A percentile compares a stretch with the other conserved stretches of the same genome.
These are phyloP conservation scores for Achaetomium macrosporum DNA, from an alignment of 2,329 filamentous ascomycete species.

Conservation along the genomic window DNA sequence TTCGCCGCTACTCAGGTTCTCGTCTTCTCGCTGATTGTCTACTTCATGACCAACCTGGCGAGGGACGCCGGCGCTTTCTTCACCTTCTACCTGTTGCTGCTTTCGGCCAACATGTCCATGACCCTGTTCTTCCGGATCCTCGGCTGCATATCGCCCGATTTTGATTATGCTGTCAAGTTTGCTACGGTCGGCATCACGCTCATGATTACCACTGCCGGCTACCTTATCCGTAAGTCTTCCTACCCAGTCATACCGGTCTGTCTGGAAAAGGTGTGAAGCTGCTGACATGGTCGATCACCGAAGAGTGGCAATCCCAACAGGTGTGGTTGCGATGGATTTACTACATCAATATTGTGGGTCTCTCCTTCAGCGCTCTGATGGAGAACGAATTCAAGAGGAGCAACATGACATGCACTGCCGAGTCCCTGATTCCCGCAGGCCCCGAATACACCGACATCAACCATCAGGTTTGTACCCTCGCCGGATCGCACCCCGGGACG, in stretches of 20 bases:
- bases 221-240: constrained; percentile 58
- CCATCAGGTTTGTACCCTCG: constrained; percentile 74
- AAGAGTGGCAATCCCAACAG: constrained; percentile 42
- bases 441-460: constrained; percentile 63
- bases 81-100: constrained; percentile 66
- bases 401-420: constrained; percentile 60
- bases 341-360: constrained; percentile 68
- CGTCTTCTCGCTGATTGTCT: constrained; percentile 68
- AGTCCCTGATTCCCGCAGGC: constrained; percentile 66
- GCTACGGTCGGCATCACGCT: constrained; percentile 73
- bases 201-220: constrained; percentile 77
- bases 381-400: constrained; percentile 75
- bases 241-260: neutral
- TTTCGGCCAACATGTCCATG: constrained; percentile 65
- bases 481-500: constrained; percentile 63
- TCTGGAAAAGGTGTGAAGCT: neutral
- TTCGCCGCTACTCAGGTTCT: constrained; percentile 67
- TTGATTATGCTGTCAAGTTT: constrained; percentile 80
- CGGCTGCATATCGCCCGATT: constrained; percentile 70
- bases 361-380: constrained; percentile 75
- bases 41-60: constrained; percentile 68
- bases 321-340: constrained; percentile 81
- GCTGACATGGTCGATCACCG: constrained; percentile 6
- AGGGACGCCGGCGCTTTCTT: constrained; percentile 73
- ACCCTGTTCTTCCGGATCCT: constrained; percentile 72